Evolutionary conservation across 148 eudicot species (phyloP), one percentile per base, ranked within the genome.

Genomic region (Chenopodium album): DNA sequence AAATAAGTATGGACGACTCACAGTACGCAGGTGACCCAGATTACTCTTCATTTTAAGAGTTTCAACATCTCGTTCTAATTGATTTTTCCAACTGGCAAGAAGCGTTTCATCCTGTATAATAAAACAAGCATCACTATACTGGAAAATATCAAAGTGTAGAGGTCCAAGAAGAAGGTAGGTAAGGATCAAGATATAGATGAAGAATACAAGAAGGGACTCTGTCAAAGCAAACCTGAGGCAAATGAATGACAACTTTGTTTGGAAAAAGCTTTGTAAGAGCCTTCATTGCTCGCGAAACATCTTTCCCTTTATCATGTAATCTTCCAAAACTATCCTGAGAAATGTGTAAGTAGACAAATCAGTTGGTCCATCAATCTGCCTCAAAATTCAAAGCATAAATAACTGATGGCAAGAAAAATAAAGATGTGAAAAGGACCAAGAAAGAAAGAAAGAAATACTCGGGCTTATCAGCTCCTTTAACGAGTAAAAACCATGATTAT

Each of bases 241-340:
- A 79, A 84, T 96, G 92, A 87, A 96, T 89, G 78, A 91, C 84
- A 26, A 96, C 98, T 91, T 94, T 96, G 74, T 96, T 96, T 22
- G 98, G 97, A 52, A 96, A 94, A 79, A 96, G 93, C 79, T 90
- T 92, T 48, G 93, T 84, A 48, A 95, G 84, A 80, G 88, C 90
- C 83, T 92, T 95, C 66, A 92, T 85, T 80, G 94, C 83, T 86
- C 92, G 93, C 66, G 99, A 86, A 81, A 88, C 84, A 52, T 94
- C 98, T 86, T 93, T 94, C 54, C 95, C 91, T 82, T 89, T 91
- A 59, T 95, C 98, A 86, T 92, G 95, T 76, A 95, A 83, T 86
- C 97, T 88, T 84, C 99, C 99, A 84, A 95, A 92, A 90, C 97
- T 90, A 85, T 95, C 99, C 99, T 95, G 97, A 81, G 67, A 80